phyloP scores from a whole-genome alignment of 73 alveolate genomes.

The Uronychia setigera region DNA sequence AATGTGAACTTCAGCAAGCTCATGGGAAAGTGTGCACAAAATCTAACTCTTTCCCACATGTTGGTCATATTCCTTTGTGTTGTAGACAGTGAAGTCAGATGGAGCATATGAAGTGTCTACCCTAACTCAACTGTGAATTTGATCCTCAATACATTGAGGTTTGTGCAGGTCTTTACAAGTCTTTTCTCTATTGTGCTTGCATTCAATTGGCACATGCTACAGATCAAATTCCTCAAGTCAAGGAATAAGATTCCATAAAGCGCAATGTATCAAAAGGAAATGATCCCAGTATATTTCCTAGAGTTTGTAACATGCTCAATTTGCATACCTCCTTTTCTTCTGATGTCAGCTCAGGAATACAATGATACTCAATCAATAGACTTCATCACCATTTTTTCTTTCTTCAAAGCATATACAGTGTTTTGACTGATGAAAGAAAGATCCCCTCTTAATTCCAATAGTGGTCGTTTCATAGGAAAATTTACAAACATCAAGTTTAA shows the following conservation, averaged over 20 bases:
- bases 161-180: constrained; percentile 7
- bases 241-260: constrained; percentile 38
- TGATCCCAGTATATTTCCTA: not conserved
- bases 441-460: constrained; percentile 37
- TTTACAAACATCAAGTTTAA: constrained; percentile 45
- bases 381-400: constrained; percentile 29
- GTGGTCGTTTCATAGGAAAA: constrained; percentile 38
- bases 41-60: constrained; percentile 7
- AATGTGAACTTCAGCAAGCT: constrained; percentile 32
- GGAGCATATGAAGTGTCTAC: constrained; percentile 13
- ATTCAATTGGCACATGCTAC: constrained; percentile 19
- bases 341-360: not conserved
- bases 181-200: constrained; percentile 6
- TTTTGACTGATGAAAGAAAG: constrained; percentile 34
- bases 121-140: not conserved
- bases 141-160: constrained; percentile 8
- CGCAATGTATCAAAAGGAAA: constrained; percentile 9
- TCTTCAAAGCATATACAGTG: constrained; percentile 12
- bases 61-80: constrained; percentile 7
- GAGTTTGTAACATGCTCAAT: constrained; percentile 10
- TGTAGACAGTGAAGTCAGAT: constrained; percentile 39
- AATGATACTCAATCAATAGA: constrained; percentile 14
- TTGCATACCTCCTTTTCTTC: constrained; percentile 34
- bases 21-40: constrained; percentile 15
- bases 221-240: constrained; percentile 6